Conservation (phyloP, 306 rosid species). For the Echinosophora koreensis region DNA sequence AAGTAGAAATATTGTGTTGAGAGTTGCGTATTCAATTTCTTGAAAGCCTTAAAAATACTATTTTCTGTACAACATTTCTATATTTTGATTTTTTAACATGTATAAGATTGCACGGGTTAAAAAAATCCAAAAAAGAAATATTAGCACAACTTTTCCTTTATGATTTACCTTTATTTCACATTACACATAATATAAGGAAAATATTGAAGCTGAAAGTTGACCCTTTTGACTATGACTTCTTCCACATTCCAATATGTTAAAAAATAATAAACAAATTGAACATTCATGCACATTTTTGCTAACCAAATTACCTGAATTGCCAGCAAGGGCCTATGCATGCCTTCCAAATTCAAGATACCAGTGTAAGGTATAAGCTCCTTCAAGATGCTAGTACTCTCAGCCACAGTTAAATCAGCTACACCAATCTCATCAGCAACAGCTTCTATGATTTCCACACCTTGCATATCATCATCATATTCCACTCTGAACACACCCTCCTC, state of each 20-base stretch:
- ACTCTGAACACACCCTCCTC: conserved; percentile 90
- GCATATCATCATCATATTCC: conserved; percentile 70
- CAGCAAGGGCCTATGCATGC: conserved; percentile 77
- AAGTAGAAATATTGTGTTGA: too few relatives aligned
- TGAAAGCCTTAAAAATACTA: too few relatives aligned
- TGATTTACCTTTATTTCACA: not conserved
- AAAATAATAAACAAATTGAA: not conserved
- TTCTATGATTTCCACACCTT: conserved; percentile 78
- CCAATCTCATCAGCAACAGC: conserved; percentile 66
- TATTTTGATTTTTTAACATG: too few relatives aligned
- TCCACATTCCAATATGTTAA: not conserved
- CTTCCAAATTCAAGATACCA: conserved; percentile 85
- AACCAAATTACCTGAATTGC: conserved; percentile 76
- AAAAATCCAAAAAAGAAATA: not conserved
- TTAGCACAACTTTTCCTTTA: not conserved
- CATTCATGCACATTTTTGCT: not conserved
- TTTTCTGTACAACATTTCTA: too few relatives aligned
- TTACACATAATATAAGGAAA: conserved; percentile 8
- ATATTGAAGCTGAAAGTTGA: not conserved
- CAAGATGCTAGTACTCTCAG: conserved; percentile 65
- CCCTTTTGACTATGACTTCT: conserved; percentile 7
- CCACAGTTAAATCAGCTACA: conserved; percentile 68
- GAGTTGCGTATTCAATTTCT: too few relatives aligned
- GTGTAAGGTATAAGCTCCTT: conserved; percentile 75
- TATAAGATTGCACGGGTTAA: too few relatives aligned